Evolutionary conservation across 169 alveolate genomes (phyloP).

Genomic region (Plasmodium chabaudi): DNA sequence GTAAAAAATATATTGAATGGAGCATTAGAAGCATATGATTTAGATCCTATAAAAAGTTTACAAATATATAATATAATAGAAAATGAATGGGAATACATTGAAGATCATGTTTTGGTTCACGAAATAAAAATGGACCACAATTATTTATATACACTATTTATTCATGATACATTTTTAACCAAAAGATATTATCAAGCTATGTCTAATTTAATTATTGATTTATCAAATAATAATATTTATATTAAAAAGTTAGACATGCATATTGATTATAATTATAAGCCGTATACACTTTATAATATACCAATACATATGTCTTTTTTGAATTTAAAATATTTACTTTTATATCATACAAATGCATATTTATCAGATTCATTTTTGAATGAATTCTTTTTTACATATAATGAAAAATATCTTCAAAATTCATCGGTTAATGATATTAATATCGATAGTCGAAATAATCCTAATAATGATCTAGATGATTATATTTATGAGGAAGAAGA

Average conservation of each 20-base stretch:
- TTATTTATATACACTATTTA: constrained; percentile 27
- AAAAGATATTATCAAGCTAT: constrained; percentile 32
- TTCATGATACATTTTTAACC: constrained; percentile 19
- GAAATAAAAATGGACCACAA: constrained; percentile 35
- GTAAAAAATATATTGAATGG: constrained; percentile 45
- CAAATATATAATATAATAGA: constrained; percentile 27
- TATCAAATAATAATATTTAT: constrained; percentile 31
- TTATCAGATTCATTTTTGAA: constrained; percentile 46
- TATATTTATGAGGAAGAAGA: constrained; percentile 37
- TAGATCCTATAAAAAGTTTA: constrained; percentile 21
- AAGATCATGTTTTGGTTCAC: constrained; percentile 4
- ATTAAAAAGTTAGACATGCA: constrained; percentile 48
- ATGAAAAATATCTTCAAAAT: constrained; percentile 12
- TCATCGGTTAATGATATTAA: neutral
- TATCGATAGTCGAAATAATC: neutral
- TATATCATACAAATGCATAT: constrained; percentile 31
- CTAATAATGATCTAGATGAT: constrained; percentile 7
- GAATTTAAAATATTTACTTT: constrained; percentile 34
- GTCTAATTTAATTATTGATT: constrained; percentile 62
- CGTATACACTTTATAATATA: constrained; percentile 37
- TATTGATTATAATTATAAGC: constrained; percentile 39
- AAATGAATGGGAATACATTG: constrained; percentile 43
- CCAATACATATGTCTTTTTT: constrained; percentile 24
- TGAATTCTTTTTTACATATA: constrained; percentile 63
- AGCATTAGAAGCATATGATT: constrained; percentile 11